Evolutionary conservation across 2,329 filamentous ascomycete species (phyloP).

Genomic region (Penicillium corylophilum): DNA sequence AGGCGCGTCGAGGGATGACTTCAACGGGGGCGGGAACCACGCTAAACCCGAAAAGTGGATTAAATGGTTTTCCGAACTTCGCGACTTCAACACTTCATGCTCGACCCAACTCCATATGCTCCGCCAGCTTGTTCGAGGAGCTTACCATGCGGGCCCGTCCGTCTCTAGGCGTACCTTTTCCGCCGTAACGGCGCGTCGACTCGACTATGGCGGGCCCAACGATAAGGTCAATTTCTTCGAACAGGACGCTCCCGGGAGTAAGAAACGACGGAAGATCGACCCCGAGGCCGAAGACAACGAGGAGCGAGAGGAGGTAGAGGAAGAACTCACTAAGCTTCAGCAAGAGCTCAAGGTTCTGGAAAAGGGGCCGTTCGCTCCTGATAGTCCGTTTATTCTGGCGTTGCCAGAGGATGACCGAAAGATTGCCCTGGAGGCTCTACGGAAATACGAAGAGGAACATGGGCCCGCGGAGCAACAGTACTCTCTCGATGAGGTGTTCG

Average conservation of each 20-base stretch:
- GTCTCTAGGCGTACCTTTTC: slow-evolving; percentile 33
- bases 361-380: slow-evolving; percentile 44
- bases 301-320: slow-evolving; percentile 38
- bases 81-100: slow-evolving; percentile 30
- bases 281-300: slow-evolving; percentile 40
- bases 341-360: slow-evolving; percentile 40
- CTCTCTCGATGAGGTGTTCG: slow-evolving; percentile 39
- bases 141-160: slow-evolving; percentile 41
- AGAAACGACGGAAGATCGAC: slow-evolving; percentile 38
- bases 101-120: slow-evolving; percentile 39
- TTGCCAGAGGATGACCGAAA: slow-evolving; percentile 43
- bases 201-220: slow-evolving; percentile 37
- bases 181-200: slow-evolving; percentile 28
- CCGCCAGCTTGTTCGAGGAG: slow-evolving; percentile 44
- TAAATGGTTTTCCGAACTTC: slow-evolving; percentile 27
- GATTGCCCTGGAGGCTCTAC: slow-evolving; percentile 44
- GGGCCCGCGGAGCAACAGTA: slow-evolving; percentile 24
- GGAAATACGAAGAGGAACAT: slow-evolving; percentile 41
- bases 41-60: slow-evolving; percentile 33
- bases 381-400: slow-evolving; percentile 45
- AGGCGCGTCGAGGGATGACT: slow-evolving; percentile 20
- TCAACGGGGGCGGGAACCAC: slow-evolving; percentile 22
- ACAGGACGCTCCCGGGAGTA: slow-evolving; percentile 38
- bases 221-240: slow-evolving; percentile 47
- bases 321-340: slow-evolving; percentile 41